Percentiles rank a stretch among this genome's conserved stretches.
These are phyloP conservation scores for Bocquillonia castaneifolia DNA, from an alignment of 441 rosid species.

Conservation along the genomic window DNA sequence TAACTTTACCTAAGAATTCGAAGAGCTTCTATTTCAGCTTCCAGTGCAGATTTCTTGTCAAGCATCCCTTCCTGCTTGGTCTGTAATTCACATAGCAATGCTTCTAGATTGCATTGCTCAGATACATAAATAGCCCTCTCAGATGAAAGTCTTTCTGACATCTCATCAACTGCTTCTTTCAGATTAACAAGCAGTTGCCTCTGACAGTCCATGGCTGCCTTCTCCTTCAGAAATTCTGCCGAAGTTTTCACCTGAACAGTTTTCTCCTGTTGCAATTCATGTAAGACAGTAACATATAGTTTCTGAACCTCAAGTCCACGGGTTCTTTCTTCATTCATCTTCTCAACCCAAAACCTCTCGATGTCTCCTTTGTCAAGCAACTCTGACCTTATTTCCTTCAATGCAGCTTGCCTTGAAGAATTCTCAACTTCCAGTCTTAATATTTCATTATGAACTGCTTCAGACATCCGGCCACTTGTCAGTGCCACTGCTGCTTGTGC, in stretches of 20 bases:
- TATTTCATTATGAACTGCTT: slow-evolving; percentile 53
- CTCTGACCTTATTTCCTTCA: slow-evolving; percentile 59
- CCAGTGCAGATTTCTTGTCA: slow-evolving; percentile 60
- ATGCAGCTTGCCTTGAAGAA: slow-evolving; percentile 42
- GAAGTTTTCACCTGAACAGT: slow-evolving; percentile 39
- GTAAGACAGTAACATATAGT: slow-evolving; percentile 31
- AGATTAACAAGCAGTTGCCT: slow-evolving; percentile 59
- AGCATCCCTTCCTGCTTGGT: slow-evolving; percentile 45
- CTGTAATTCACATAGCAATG: slow-evolving; percentile 38
- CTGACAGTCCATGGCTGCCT: slow-evolving; percentile 77
- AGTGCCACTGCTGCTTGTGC: slow-evolving; percentile 84
- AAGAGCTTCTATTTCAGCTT: slow-evolving; percentile 79
- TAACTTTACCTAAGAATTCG: slow-evolving; percentile 64
- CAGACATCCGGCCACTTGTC: slow-evolving; percentile 66
- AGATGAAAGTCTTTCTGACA: slow-evolving; percentile 56
- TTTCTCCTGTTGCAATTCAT: slow-evolving; percentile 58
- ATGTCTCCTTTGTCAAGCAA: slow-evolving; percentile 68
- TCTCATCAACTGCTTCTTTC: slow-evolving; percentile 62
- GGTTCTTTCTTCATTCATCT: slow-evolving; percentile 48
- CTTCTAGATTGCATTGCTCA: slow-evolving; percentile 47
- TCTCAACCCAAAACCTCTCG: slow-evolving; percentile 58
- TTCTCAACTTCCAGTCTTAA: slow-evolving; percentile 60
- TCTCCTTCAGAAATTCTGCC: slow-evolving; percentile 57
- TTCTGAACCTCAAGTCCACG: slow-evolving; percentile 48
- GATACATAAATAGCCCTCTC: slow-evolving; percentile 45